phyloP scores from a whole-genome alignment of 805 yeast genomes.

The Saccharomycopsis sp. region DNA sequence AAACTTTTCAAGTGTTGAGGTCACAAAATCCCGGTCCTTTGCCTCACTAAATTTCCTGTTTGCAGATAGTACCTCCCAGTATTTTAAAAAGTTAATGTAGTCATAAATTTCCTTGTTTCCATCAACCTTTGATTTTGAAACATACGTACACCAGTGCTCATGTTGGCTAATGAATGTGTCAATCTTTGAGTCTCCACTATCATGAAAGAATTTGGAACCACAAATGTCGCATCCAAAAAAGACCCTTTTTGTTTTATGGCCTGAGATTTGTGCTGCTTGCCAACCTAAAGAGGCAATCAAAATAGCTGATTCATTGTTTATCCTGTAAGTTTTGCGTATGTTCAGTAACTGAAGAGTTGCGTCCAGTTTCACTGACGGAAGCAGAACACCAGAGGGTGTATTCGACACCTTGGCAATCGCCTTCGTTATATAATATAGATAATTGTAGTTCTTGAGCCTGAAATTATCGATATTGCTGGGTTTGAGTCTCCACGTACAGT shows the following conservation, averaged over 20 bases:
- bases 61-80: not conserved
- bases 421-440: not conserved
- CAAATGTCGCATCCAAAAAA: not conserved
- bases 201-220: not conserved
- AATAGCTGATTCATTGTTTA: not conserved
- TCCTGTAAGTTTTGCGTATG: not conserved
- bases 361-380: not conserved
- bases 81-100: not conserved
- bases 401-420: not conserved
- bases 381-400: not conserved
- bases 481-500: not conserved
- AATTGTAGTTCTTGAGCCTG: not conserved
- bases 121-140: not conserved
- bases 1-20: not conserved
- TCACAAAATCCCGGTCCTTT: not conserved
- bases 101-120: not conserved
- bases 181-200: not conserved
- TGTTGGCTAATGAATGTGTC: not conserved
- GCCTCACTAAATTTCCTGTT: not conserved
- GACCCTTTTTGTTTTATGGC: not conserved
- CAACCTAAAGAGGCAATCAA: not conserved
- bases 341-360: not conserved
- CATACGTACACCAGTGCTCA: not conserved
- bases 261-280: not conserved
- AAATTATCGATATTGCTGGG: not conserved